Evolutionary conservation across 306 rosid species (phyloP), one percentile per base, ranked within the genome.

Genomic region (Cucurbita maxima): DNA sequence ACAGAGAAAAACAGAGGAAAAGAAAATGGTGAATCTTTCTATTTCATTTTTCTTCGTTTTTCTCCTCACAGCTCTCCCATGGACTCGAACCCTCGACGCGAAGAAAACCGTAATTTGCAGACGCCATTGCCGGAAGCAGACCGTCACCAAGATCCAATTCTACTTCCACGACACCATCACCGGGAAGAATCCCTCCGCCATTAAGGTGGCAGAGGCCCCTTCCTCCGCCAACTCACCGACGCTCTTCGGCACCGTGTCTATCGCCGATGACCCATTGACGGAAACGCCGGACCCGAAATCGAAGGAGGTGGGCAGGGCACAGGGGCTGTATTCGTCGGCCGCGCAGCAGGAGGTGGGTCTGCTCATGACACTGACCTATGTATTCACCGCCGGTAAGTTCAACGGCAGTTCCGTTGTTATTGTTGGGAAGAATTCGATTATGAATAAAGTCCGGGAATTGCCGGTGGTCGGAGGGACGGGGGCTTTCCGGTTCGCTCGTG

Each of bases 381-480:
- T 73, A 0, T 90, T 92, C 79, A 67, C 67, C 0, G 96, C 88
- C 0, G 96, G 95, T 3, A 52, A 68, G 10, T 86, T 87, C 43
- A 80, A 68, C 19, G 96, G 96, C 8, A 88, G 96, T 79, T 83
- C 93, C 0, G 74, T 92, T 12, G 63, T 86, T 19, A 37, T 92
- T 53, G 5, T 88, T 37, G 98, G 96, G 1, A 85, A 83, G 77
- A 92, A 92, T 66, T 10, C 86, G 0, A 82, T 79, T 9, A 0
- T 86, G 80, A 76, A 83, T 60, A 81, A 71, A 0, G 83, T 83
- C 25, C 88, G 96, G 4, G 98, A 92, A 85, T 73, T 92, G 87
- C 78, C 98, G 1, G 20, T 92, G 3, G 92, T 92, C 4, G 92
- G 91, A 10, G 96, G 96, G 5, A 92, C 98, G 0, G 96, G 96